phyloP scores from a whole-genome alignment of 139 green algal species.

The Auxenochlorella pyrenoidosa region DNA sequence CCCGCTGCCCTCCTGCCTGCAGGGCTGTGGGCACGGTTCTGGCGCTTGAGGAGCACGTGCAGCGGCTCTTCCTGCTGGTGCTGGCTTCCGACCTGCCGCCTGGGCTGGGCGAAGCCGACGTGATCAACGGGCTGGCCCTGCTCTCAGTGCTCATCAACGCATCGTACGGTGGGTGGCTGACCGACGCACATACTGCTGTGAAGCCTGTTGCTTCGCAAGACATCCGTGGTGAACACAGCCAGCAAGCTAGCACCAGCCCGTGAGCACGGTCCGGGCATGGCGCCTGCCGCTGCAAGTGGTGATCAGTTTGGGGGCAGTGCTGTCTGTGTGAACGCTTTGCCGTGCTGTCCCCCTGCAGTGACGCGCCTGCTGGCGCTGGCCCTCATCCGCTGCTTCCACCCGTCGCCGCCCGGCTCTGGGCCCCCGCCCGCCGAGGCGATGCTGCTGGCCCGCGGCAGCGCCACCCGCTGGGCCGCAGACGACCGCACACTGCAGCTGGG shows the following conservation, averaged over 20 bases:
- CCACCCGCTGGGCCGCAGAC: slow-evolving; percentile 22
- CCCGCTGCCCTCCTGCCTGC: neutral
- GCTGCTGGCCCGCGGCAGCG: neutral
- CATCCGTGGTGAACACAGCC: no score
- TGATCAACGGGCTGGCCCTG: slow-evolving; percentile 14
- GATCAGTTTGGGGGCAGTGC: neutral
- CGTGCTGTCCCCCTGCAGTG: neutral
- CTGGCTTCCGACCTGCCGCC: neutral
- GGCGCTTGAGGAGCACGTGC: slow-evolving; percentile 24
- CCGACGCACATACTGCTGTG: no score
- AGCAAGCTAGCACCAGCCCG: no score
- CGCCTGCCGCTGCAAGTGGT: no score
- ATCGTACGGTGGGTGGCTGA: slow-evolving; percentile 11
- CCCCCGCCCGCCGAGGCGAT: neutral
- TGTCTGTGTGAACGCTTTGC: neutral
- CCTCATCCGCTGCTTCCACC: slow-evolving; percentile 15
- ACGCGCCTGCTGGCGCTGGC: slow-evolving; percentile 26
- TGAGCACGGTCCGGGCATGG: no score
- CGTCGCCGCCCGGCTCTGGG: neutral
- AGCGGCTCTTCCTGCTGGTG: slow-evolving; percentile 18
- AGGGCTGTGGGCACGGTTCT: slow-evolving; percentile 25
- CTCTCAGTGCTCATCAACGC: slow-evolving; percentile 25
- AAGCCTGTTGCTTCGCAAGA: neutral
- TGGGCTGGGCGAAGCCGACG: slow-evolving; percentile 1
- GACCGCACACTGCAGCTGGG: slow-evolving; percentile 9